phyloP scores from a whole-genome alignment of 2,329 filamentous ascomycete genomes.

The Emergomyces pasteurianus region DNA sequence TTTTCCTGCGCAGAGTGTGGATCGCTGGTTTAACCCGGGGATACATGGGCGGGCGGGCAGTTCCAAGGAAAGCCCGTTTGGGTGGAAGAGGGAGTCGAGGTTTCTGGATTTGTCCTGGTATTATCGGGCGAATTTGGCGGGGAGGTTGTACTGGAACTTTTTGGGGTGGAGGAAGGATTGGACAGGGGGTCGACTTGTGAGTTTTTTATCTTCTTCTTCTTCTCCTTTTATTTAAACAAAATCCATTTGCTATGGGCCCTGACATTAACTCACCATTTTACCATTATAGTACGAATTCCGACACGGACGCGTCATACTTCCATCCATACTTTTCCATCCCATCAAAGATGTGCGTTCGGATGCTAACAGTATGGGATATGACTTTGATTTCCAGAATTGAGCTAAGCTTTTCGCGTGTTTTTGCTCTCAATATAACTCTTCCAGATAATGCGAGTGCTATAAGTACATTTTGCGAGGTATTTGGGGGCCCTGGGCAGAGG shows the following conservation, averaged over 20 bases:
- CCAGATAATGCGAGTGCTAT: background rate
- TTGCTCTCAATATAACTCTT: background rate
- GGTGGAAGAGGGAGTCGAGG: constrained; percentile 22
- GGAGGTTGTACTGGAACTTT: constrained; percentile 21
- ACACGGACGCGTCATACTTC: constrained; percentile 17
- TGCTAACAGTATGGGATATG: constrained; percentile 11
- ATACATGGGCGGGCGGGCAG: constrained; percentile 21
- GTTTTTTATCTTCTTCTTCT: background rate
- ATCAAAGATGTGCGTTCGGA: constrained; percentile 17
- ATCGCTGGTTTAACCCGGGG: constrained; percentile 23
- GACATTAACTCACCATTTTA: background rate
- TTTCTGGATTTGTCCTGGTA: constrained; percentile 25
- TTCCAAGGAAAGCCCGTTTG: constrained; percentile 22
- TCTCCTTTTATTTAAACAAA: no score
- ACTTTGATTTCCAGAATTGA: constrained; percentile 4
- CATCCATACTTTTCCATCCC: constrained; percentile 22
- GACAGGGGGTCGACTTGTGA: constrained; percentile 9
- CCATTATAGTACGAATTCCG: constrained; percentile 10
- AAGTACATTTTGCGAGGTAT: background rate
- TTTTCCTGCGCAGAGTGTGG: constrained; percentile 37
- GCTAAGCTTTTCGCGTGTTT: background rate
- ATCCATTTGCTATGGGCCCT: no score
- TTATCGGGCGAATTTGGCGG: constrained; percentile 21
- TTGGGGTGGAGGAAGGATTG: constrained; percentile 21
- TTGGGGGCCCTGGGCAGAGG: background rate